Percentiles rank a stretch among this genome's conserved stretches.
phyloP scores from a whole-genome alignment of 2,329 filamentous ascomycete species.

The Neofusicoccum parvum region DNA sequence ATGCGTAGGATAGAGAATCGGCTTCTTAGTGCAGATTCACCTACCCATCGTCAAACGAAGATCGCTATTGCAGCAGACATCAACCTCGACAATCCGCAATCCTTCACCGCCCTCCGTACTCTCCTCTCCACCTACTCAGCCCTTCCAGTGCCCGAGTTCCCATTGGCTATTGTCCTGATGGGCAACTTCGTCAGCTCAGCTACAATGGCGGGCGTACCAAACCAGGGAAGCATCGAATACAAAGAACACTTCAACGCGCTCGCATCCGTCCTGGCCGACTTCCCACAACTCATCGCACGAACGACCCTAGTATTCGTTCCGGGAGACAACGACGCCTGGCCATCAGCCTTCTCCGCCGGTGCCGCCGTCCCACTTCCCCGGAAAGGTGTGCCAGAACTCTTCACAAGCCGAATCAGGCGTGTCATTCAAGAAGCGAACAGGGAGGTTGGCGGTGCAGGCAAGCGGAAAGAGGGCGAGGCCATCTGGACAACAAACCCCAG shows the following conservation, averaged over 20 bases:
- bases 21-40: conserved; percentile 52
- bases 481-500: conserved; percentile 90
- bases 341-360: conserved; percentile 78
- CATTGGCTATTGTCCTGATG: conserved; percentile 78
- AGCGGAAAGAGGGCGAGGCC: conserved; percentile 65
- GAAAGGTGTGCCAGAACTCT: conserved; percentile 78
- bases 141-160: conserved; percentile 64
- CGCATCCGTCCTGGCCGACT: conserved; percentile 80
- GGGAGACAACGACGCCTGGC: conserved; percentile 97
- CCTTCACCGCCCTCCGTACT: conserved; percentile 77
- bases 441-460: conserved; percentile 58
- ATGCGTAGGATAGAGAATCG: conserved; percentile 81
- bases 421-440: conserved; percentile 78
- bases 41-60: conserved; percentile 35
- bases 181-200: conserved; percentile 76
- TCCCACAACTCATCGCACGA: conserved; percentile 73
- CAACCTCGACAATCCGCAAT: conserved; percentile 78
- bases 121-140: conserved; percentile 72
- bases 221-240: conserved; percentile 86
- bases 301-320: conserved; percentile 92
- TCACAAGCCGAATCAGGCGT: conserved; percentile 82
- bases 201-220: conserved; percentile 64
- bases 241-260: conserved; percentile 94
- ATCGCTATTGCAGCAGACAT: conserved; percentile 45
- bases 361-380: conserved; percentile 70